Percentiles rank a stretch among this genome's conserved stretches.
phyloP scores from a whole-genome alignment of 345 rosid genomes.

The Lagerstroemia speciosa region DNA sequence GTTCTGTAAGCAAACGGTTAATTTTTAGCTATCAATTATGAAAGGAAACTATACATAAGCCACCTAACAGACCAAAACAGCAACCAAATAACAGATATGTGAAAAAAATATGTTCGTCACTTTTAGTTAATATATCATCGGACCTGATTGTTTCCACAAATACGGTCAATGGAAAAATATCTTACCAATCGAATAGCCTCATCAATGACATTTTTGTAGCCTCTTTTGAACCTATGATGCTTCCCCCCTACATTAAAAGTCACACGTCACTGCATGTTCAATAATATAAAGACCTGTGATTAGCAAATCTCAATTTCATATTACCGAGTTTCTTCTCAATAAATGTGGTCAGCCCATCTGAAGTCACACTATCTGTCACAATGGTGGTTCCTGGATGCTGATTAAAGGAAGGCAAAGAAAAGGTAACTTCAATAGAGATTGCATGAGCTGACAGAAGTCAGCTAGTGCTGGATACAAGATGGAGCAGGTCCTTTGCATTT shows the following conservation, averaged over 20 bases:
- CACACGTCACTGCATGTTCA: slow-evolving; percentile 5
- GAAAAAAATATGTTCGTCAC: background rate
- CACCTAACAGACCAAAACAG: background rate
- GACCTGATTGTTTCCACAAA: background rate
- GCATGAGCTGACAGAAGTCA: background rate
- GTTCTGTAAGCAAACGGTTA: slow-evolving; percentile 42
- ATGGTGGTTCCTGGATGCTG: slow-evolving; percentile 96
- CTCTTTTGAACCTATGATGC: slow-evolving; percentile 95
- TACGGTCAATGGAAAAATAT: slow-evolving; percentile 2
- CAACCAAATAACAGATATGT: background rate
- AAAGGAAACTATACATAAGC: background rate
- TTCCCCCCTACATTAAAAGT: slow-evolving; percentile 57
- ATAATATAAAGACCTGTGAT: slow-evolving; percentile 1
- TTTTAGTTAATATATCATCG: background rate
- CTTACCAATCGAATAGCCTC: slow-evolving; percentile 91
- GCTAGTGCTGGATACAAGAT: background rate
- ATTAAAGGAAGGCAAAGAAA: slow-evolving; percentile 10
- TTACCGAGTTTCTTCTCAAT: slow-evolving; percentile 89
- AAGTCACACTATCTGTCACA: slow-evolving; percentile 96
- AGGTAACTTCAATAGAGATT: background rate
- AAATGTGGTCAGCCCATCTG: slow-evolving; percentile 83
- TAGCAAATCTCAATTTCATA: slow-evolving; percentile 10
- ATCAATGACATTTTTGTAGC: slow-evolving; percentile 93
- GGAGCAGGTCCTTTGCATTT: background rate
- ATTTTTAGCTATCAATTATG: background rate